These are phyloP conservation scores for Penstemon eatonii DNA, from an alignment of 257 asterid species.

Conservation along the genomic window DNA sequence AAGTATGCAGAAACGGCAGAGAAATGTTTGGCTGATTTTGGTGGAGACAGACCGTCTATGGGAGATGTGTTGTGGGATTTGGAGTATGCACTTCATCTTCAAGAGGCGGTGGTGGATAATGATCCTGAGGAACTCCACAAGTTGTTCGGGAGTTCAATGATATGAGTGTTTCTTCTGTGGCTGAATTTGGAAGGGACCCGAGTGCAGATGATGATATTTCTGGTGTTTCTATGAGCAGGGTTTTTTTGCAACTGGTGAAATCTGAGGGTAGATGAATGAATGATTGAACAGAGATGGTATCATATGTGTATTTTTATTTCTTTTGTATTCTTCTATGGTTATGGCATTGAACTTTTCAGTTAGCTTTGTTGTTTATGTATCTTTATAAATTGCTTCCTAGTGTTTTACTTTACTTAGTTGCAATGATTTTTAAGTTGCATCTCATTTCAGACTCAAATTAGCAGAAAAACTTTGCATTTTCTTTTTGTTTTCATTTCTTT, in stretches of 20 bases:
- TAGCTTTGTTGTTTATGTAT: conserved; percentile 8
- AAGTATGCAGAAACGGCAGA: conserved; percentile 46
- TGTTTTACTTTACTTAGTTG: too few species aligned
- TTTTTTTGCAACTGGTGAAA: conserved; percentile 68
- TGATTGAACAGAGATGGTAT: background rate
- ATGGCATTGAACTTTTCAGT: conserved; percentile 1
- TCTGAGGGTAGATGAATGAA: conserved; percentile 60
- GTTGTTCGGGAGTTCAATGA: conserved; percentile 17
- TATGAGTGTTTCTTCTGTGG: conserved; percentile 33
- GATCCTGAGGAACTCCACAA: conserved; percentile 16
- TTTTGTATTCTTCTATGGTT: background rate
- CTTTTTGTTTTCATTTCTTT: too few species aligned
- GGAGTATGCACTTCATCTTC: conserved; percentile 60
- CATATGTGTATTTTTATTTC: background rate
- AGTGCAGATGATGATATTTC: conserved; percentile 61
- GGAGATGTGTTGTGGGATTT: conserved; percentile 61
- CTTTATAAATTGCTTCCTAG: background rate
- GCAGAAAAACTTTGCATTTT: too few species aligned
- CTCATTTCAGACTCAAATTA: too few species aligned
- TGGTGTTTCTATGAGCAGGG: conserved; percentile 64
- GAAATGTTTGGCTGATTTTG: conserved; percentile 47
- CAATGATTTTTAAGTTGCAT: too few species aligned
- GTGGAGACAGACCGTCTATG: conserved; percentile 57
- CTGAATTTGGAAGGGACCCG: conserved; percentile 36
- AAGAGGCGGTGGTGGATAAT: conserved; percentile 33